A percentile compares a stretch with the other conserved stretches of the same genome.
phyloP scores from a whole-genome alignment of 768 basidiomycete genomes.

The Lepiota subincarnata region DNA sequence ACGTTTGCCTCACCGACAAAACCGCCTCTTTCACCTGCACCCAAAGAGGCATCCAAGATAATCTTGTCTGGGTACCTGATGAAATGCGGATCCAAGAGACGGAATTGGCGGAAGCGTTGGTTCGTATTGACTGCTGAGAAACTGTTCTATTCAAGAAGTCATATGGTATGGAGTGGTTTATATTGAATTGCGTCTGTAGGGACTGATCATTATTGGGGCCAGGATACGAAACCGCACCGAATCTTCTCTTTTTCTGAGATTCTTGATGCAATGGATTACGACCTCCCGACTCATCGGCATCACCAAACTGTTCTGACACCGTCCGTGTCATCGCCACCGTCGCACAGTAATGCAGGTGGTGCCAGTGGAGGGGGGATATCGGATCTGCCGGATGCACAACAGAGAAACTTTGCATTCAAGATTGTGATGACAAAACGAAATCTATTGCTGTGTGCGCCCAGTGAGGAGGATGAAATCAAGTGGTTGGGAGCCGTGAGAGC shows the following conservation, averaged over 20 bases:
- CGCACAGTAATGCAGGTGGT: neutral
- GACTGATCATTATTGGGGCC: slow-evolving; percentile 12
- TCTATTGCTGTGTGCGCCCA: slow-evolving; percentile 86
- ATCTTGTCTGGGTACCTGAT: slow-evolving; percentile 90
- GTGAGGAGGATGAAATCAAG: slow-evolving; percentile 96
- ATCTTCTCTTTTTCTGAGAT: slow-evolving; percentile 82
- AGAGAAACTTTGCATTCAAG: slow-evolving; percentile 73
- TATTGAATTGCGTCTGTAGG: neutral
- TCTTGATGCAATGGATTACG: slow-evolving; percentile 89
- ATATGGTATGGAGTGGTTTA: slow-evolving; percentile 70
- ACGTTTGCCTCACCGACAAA: slow-evolving; percentile 27
- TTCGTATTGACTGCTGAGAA: slow-evolving; percentile 89
- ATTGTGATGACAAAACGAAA: slow-evolving; percentile 93
- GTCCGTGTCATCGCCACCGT: slow-evolving; percentile 30
- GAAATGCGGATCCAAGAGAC: slow-evolving; percentile 92
- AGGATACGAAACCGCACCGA: slow-evolving; percentile 90
- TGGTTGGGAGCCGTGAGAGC: slow-evolving; percentile 96
- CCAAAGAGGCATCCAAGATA: slow-evolving; percentile 67
- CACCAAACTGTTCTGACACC: slow-evolving; percentile 34
- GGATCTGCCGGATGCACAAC: slow-evolving; percentile 25
- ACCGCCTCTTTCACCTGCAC: slow-evolving; percentile 9
- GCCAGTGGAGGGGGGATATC: slow-evolving; percentile 24
- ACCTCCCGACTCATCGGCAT: slow-evolving; percentile 52
- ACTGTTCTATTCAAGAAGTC: slow-evolving; percentile 84
- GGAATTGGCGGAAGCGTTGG: slow-evolving; percentile 97